phyloP scores from a whole-genome alignment of 441 rosid species.

The Melianthus villosus region DNA sequence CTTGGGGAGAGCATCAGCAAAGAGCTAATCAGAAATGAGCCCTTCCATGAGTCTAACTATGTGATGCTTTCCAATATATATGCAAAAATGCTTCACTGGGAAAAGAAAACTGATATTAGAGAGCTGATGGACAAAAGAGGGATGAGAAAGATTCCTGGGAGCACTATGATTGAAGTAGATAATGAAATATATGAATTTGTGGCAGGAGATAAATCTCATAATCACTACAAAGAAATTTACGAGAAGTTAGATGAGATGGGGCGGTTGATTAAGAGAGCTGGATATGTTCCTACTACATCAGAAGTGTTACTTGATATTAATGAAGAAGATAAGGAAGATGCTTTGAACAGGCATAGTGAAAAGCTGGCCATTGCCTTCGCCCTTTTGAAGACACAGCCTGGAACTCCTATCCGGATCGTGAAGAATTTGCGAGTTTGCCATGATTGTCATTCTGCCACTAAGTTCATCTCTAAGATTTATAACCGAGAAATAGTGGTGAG shows the following conservation, averaged over 20 bases:
- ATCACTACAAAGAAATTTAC: slow-evolving; percentile 9
- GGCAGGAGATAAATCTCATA: slow-evolving; percentile 11
- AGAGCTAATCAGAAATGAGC: too few species aligned
- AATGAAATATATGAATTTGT: slow-evolving; percentile 14
- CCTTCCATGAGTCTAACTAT: slow-evolving; percentile 12
- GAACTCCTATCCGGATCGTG: slow-evolving; percentile 11
- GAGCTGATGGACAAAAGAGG: slow-evolving; percentile 15
- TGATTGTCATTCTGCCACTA: slow-evolving; percentile 22
- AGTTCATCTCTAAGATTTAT: slow-evolving; percentile 18
- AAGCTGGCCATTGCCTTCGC: slow-evolving; percentile 20
- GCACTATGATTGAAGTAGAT: slow-evolving; percentile 17
- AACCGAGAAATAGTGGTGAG: slow-evolving; percentile 14
- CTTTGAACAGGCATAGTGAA: slow-evolving; percentile 16
- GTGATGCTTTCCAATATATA: slow-evolving; percentile 19
- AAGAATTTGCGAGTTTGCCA: slow-evolving; percentile 21
- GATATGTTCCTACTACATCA: slow-evolving; percentile 11
- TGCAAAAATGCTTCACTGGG: slow-evolving; percentile 16
- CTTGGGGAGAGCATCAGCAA: slow-evolving; percentile 17
- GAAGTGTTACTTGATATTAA: slow-evolving; percentile 10
- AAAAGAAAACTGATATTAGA: slow-evolving; percentile 14
- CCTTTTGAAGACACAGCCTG: slow-evolving; percentile 16
- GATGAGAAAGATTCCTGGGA: slow-evolving; percentile 20
- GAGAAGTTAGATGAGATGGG: slow-evolving; percentile 13
- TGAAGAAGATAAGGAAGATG: slow-evolving; percentile 14
- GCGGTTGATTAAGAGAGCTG: slow-evolving; percentile 9